Percentiles rank a stretch among this genome's conserved stretches.
These are phyloP conservation scores for Leucoagaricus sp. DNA, from an alignment of 1,284 basidiomycete genomes.

Conservation along the genomic window DNA sequence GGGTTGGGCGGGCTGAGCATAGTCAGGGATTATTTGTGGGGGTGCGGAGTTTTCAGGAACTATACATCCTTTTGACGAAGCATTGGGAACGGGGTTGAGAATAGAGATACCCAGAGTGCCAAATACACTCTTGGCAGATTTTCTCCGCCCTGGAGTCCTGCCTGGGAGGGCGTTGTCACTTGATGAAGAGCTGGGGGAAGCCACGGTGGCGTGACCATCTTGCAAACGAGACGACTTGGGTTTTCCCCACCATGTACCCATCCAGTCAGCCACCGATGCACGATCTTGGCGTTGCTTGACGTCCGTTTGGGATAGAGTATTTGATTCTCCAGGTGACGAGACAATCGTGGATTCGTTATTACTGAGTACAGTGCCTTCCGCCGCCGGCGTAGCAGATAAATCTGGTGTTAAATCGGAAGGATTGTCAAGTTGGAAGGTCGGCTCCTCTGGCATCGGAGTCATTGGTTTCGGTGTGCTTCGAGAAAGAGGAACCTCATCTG, in stretches of 20 bases:
- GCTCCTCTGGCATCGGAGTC: constrained; percentile 36
- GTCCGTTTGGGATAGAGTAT: not conserved
- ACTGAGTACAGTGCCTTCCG: constrained; percentile 13
- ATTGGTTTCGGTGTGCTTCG: constrained; percentile 37
- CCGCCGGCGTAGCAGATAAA: constrained; percentile 14
- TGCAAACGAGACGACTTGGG: constrained; percentile 25
- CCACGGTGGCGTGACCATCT: constrained; percentile 19
- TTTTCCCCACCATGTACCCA: constrained; percentile 63
- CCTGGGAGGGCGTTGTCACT: constrained; percentile 11
- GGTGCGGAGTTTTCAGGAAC: constrained; percentile 19
- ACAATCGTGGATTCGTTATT: not conserved
- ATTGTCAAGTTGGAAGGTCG: constrained; percentile 17
- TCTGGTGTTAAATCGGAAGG: constrained; percentile 19
- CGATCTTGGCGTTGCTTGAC: constrained; percentile 32
- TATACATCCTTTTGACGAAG: constrained; percentile 16
- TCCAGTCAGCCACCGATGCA: constrained; percentile 61
- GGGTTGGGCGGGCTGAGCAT: constrained; percentile 32
- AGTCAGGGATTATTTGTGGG: constrained; percentile 15
- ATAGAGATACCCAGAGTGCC: constrained; percentile 70
- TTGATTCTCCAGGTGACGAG: constrained; percentile 18
- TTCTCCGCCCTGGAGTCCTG: constrained; percentile 35
- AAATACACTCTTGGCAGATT: constrained; percentile 62
- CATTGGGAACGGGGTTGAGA: constrained; percentile 43
- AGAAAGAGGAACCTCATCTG: constrained; percentile 53
- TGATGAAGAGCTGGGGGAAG: constrained; percentile 5